phyloP scores from a whole-genome alignment of 306 rosid genomes.

The Acmispon strigosus region DNA sequence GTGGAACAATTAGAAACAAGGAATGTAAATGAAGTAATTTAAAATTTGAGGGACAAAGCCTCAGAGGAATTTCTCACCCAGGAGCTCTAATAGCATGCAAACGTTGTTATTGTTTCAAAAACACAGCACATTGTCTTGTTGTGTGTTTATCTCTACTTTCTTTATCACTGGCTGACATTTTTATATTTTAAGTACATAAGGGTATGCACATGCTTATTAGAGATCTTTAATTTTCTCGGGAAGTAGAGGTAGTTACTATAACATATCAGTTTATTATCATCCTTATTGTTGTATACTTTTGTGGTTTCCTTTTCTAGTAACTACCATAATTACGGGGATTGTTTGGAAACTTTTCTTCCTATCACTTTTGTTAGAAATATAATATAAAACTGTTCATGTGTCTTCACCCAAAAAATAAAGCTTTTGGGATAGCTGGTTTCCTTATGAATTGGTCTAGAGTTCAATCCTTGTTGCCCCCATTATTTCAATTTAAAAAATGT shows the following conservation, averaged over 20 bases:
- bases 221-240: not conserved
- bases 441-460: no score
- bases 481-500: no score
- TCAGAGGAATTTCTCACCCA: not conserved
- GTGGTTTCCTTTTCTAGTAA: not conserved
- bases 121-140: not conserved
- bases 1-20: not conserved
- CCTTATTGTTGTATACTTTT: not conserved
- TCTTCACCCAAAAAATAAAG: no score
- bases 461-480: no score
- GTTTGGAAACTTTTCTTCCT: not conserved
- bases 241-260: not conserved
- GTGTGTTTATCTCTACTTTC: not conserved
- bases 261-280: not conserved
- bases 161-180: not conserved
- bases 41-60: not conserved
- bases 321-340: not conserved
- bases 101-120: not conserved
- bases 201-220: not conserved
- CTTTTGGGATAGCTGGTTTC: no score
- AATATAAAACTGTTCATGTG: no score
- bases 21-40: not conserved
- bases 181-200: not conserved
- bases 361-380: not conserved
- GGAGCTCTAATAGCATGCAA: not conserved